Evolutionary conservation across 164 flowering plant species (phyloP).

Genomic region (Sedum album): DNA sequence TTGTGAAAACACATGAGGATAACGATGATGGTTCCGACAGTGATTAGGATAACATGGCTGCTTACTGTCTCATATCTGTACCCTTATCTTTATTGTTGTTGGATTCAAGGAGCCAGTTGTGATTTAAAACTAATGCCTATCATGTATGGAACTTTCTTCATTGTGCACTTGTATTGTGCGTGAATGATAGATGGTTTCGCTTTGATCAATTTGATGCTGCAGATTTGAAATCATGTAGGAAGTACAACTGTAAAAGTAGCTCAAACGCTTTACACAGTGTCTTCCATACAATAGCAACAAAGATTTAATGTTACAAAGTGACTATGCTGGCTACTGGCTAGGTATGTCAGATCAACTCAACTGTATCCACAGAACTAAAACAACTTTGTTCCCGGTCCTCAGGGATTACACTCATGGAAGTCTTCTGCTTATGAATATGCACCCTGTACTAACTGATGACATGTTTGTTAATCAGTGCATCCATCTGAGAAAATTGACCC

Average conservation of each 20-base stretch:
- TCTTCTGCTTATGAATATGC: not conserved
- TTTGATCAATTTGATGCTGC: not conserved
- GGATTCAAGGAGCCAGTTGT: not conserved
- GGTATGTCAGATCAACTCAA: not conserved
- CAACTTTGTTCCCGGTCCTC: not conserved
- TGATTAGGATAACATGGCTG: conserved; percentile 30
- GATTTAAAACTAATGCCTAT: not conserved
- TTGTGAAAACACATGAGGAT: conserved; percentile 66
- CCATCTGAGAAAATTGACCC: too few relatives aligned
- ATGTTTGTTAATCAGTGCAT: not conserved
- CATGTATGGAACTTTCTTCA: not conserved
- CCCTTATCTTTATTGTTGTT: not conserved
- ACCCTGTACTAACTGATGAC: not conserved
- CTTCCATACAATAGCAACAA: not conserved
- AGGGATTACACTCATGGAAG: not conserved
- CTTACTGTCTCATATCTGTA: not conserved
- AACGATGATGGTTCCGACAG: conserved; percentile 66
- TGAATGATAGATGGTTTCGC: not conserved
- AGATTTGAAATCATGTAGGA: too few relatives aligned
- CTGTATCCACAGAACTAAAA: not conserved
- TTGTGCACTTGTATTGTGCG: not conserved
- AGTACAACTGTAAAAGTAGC: not conserved
- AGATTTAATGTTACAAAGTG: not conserved
- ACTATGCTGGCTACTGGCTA: not conserved
- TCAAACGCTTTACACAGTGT: not conserved